phyloP scores from a whole-genome alignment of 2,329 filamentous ascomycete species.

The Helotiales sp. region DNA sequence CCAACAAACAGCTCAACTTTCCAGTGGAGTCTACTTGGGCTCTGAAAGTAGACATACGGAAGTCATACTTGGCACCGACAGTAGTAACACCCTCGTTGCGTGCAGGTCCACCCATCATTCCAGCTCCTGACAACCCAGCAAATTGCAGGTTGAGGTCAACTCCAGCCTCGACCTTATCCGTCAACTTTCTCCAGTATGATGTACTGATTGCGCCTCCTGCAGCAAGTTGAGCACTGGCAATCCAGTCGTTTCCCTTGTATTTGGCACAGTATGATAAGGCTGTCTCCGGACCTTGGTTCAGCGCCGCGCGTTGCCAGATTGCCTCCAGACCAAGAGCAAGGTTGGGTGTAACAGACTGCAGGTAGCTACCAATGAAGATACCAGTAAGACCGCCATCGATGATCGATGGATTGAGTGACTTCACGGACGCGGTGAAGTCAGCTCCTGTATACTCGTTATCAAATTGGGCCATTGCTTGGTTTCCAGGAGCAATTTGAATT shows the following conservation, averaged over 20 bases:
- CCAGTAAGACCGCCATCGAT: slow-evolving; percentile 92
- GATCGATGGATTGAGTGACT: slow-evolving; percentile 92
- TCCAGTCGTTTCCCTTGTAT: slow-evolving; percentile 93
- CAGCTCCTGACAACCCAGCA: slow-evolving; percentile 63
- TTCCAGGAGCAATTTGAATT: slow-evolving; percentile 79
- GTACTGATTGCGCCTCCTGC: slow-evolving; percentile 87
- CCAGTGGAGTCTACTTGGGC: slow-evolving; percentile 95
- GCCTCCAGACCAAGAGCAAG: slow-evolving; percentile 89
- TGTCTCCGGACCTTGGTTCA: slow-evolving; percentile 88
- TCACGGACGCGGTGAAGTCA: slow-evolving; percentile 92
- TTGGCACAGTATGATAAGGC: slow-evolving; percentile 87
- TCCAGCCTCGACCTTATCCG: slow-evolving; percentile 94
- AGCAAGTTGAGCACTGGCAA: slow-evolving; percentile 81
- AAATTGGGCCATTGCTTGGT: slow-evolving; percentile 87
- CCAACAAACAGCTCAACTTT: slow-evolving; percentile 88
- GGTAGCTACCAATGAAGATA: slow-evolving; percentile 93
- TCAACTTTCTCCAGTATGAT: slow-evolving; percentile 91
- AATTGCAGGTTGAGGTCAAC: slow-evolving; percentile 93
- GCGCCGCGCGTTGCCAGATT: slow-evolving; percentile 87
- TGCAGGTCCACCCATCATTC: slow-evolving; percentile 75
- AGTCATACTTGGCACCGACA: slow-evolving; percentile 97
- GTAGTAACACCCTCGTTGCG: slow-evolving; percentile 90
- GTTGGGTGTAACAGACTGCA: slow-evolving; percentile 88
- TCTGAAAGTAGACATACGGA: slow-evolving; percentile 92
- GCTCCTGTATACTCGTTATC: slow-evolving; percentile 94